These are phyloP conservation scores for Bassia scoparia DNA, from an alignment of 148 eudicot genomes.

Conservation along the genomic window DNA sequence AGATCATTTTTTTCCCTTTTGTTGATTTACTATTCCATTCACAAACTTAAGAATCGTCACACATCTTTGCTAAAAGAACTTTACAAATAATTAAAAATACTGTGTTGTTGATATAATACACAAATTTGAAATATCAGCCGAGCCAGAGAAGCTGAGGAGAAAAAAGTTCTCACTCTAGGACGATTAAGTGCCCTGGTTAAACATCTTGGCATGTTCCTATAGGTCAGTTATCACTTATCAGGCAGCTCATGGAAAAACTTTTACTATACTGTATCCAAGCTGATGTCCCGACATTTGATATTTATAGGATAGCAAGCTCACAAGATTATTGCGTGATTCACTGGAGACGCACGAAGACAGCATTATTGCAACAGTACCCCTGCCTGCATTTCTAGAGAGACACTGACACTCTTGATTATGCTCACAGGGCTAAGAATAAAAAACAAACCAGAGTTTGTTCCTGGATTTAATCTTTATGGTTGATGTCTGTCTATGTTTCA, in stretches of 20 bases:
- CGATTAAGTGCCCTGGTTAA: constrained; percentile 90
- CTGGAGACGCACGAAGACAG: constrained; percentile 92
- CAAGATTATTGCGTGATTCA: constrained; percentile 86
- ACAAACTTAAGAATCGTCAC: too few relatives aligned
- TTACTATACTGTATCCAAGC: neutral
- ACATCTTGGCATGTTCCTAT: constrained; percentile 89
- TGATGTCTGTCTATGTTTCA: too few relatives aligned
- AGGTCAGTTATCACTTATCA: constrained; percentile 43
- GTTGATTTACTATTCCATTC: too few relatives aligned
- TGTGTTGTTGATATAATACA: too few relatives aligned
- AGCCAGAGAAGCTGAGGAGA: constrained; percentile 98
- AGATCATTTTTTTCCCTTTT: too few relatives aligned
- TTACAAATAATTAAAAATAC: too few relatives aligned
- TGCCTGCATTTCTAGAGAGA: constrained; percentile 89
- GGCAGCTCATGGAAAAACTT: neutral
- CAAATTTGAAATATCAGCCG: constrained; percentile 41
- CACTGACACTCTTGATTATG: constrained; percentile 86
- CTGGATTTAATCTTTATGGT: too few relatives aligned
- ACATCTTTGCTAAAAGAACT: too few relatives aligned
- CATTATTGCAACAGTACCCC: constrained; percentile 94
- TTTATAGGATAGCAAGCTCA: constrained; percentile 83
- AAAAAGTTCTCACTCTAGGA: constrained; percentile 92
- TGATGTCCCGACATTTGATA: constrained; percentile 7
- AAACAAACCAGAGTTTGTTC: constrained; percentile 78
- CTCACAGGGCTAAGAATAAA: constrained; percentile 82